These are phyloP conservation scores for Fusarium veterinarium DNA, from an alignment of 2,329 filamentous ascomycete genomes.

Conservation along the genomic window DNA sequence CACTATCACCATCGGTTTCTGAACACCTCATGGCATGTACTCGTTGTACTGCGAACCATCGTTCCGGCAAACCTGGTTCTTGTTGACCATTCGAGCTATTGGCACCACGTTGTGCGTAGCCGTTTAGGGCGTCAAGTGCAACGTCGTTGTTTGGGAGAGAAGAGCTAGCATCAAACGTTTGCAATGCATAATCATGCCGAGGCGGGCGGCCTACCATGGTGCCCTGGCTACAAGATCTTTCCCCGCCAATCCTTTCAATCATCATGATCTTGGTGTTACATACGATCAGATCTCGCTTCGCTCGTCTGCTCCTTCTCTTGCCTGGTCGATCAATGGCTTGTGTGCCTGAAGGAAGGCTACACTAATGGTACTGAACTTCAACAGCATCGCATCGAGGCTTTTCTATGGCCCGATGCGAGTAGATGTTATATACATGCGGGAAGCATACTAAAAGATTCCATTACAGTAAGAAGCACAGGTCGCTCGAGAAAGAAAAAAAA, in stretches of 20 bases:
- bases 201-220: background rate
- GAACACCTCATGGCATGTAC: background rate
- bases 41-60: background rate
- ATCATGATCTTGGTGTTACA: background rate
- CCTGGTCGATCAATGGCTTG: background rate
- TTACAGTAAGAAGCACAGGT: too few species aligned
- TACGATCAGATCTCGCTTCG: background rate
- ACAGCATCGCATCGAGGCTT: background rate
- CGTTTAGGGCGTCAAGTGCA: background rate
- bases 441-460: too few species aligned
- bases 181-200: background rate
- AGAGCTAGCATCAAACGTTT: background rate
- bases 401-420: too few species aligned
- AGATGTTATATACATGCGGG: too few species aligned
- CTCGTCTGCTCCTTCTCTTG: background rate
- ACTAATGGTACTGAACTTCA: accelerated
- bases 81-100: background rate
- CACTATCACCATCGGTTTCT: background rate
- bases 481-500: too few species aligned
- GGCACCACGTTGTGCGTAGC: background rate
- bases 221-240: background rate
- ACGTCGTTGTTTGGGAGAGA: background rate
- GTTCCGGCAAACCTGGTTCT: background rate
- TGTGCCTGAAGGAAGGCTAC: background rate
- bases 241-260: background rate